Conservation (phyloP, 2,329 filamentous ascomycete genomes). For the Bipolaris zeicola region DNA sequence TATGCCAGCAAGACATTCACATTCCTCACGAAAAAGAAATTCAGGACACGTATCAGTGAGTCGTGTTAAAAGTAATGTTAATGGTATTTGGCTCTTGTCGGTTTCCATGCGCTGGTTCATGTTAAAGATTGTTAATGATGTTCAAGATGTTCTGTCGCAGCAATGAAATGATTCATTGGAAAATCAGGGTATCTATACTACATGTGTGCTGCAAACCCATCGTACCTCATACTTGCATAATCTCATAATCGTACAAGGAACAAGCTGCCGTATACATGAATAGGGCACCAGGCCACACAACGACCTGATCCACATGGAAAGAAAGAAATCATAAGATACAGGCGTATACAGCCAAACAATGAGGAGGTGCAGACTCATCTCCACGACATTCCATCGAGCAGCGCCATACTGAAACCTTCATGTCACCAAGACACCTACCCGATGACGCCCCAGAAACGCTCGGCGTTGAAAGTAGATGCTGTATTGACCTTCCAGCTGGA, state of each 20-base stretch:
- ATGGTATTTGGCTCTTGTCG: no score
- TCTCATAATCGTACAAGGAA: conserved; percentile 32
- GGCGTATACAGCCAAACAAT: conserved; percentile 17
- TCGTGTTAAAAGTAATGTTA: no score
- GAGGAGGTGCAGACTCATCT: background rate
- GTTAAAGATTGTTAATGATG: no score
- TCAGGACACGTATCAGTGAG: no score
- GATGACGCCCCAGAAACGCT: conserved; percentile 73
- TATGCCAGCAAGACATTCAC: background rate
- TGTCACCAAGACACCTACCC: conserved; percentile 8
- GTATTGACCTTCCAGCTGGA: conserved; percentile 76
- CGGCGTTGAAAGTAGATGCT: conserved; percentile 68
- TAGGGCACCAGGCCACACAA: conserved; percentile 22
- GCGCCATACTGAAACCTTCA: background rate
- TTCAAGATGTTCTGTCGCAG: background rate
- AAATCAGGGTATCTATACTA: conserved; percentile 38
- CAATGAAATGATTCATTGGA: conserved; percentile 20
- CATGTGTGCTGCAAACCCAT: conserved; percentile 22
- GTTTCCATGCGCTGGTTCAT: no score
- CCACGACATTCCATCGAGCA: background rate
- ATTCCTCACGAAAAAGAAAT: background rate
- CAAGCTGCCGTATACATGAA: conserved; percentile 20
- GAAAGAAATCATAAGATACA: conserved; percentile 20
- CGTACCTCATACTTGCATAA: conserved; percentile 15
- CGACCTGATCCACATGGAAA: conserved; percentile 8